Percentiles rank a stretch among this genome's conserved stretches.
These are phyloP conservation scores for Saccharomycopsis fodiens DNA, from an alignment of 805 yeast species.

Conservation along the genomic window DNA sequence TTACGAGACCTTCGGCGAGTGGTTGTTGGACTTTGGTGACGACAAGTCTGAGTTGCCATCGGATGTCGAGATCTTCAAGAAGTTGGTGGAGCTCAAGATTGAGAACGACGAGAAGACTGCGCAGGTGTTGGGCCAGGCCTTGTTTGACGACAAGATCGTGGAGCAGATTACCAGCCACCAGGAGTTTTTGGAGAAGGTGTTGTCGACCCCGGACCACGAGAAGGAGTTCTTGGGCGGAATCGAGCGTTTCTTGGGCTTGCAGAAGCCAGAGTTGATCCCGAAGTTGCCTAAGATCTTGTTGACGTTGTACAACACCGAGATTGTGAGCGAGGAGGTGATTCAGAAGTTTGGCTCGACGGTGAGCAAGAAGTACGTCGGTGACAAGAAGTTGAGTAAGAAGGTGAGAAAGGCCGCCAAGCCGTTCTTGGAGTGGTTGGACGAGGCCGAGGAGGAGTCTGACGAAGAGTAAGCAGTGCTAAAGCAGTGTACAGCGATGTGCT, in stretches of 20 bases:
- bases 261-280: constrained; percentile 64
- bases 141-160: constrained; percentile 73
- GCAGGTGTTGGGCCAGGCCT: constrained; percentile 85
- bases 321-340: constrained; percentile 76
- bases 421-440: constrained; percentile 88
- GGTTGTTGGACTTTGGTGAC: constrained; percentile 32
- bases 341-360: constrained; percentile 84
- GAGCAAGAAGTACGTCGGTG: constrained; percentile 79
- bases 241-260: constrained; percentile 85
- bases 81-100: constrained; percentile 73
- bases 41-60: constrained; percentile 57
- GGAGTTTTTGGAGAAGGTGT: constrained; percentile 75
- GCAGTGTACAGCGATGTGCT: no score
- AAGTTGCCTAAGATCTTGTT: constrained; percentile 75
- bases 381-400: constrained; percentile 84
- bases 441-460: constrained; percentile 81
- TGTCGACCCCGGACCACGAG: constrained; percentile 63
- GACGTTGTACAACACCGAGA: constrained; percentile 73
- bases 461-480: constrained; percentile 39
- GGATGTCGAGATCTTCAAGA: constrained; percentile 89
- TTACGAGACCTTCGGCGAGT: constrained; percentile 25
- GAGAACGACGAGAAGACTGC: constrained; percentile 66
- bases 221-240: constrained; percentile 91
- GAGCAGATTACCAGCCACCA: constrained; percentile 57
- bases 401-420: constrained; percentile 96